Conservation (phyloP, 1,139 yeast species). For the Hansenula anomala region DNA sequence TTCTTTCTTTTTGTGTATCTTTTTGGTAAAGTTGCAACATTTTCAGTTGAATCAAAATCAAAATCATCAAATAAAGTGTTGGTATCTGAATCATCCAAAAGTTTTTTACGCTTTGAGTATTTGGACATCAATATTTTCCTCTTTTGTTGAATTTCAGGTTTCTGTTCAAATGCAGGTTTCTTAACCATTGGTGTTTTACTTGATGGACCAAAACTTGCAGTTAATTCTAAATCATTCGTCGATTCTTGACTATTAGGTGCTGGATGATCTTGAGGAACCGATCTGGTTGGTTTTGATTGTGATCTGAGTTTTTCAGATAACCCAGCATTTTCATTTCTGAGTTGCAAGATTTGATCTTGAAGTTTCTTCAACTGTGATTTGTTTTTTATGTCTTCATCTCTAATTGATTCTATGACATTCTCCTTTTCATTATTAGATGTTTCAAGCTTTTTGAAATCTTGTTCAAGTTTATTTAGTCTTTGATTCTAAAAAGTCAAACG, state of each 20-base stretch:
- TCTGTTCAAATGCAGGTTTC: background rate
- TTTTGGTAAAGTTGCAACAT: conserved; percentile 14
- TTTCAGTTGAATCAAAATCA: conserved; percentile 12
- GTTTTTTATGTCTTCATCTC: background rate
- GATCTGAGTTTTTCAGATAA: background rate
- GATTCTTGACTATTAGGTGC: conserved; percentile 2
- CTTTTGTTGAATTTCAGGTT: background rate
- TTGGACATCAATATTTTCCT: background rate
- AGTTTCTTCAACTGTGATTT: background rate
- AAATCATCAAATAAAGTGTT: conserved; percentile 9
- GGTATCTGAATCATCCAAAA: conserved; percentile 7
- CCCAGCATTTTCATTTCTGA: background rate
- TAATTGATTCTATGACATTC: background rate
- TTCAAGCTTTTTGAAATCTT: background rate
- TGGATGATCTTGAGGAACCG: background rate
- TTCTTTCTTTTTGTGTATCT: conserved; percentile 20
- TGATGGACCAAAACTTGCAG: background rate
- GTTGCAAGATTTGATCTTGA: no score
- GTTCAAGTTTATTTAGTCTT: background rate
- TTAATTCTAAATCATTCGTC: conserved; percentile 3
- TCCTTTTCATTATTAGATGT: no score
- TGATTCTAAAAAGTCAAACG: background rate
- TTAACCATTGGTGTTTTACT: background rate
- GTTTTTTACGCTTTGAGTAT: conserved; percentile 8
- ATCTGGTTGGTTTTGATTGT: background rate